Percentiles rank a stretch among this genome's conserved stretches.
phyloP scores from a whole-genome alignment of 2,329 filamentous ascomycete genomes.

The Colletotrichum paranaense region DNA sequence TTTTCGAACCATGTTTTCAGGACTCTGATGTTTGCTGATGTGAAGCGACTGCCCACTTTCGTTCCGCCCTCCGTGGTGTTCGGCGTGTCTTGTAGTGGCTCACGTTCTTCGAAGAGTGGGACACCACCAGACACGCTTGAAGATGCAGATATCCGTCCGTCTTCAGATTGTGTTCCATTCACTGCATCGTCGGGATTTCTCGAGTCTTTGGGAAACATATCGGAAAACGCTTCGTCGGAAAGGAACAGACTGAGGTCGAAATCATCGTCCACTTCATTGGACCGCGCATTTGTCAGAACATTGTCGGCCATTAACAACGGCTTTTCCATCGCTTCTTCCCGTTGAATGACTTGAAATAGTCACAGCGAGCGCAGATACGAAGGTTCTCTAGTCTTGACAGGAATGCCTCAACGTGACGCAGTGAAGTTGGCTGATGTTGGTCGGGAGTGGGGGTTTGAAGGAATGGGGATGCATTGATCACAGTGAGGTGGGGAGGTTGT shows the following conservation, averaged over 20 bases:
- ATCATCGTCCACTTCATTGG: not conserved
- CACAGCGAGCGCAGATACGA: not conserved
- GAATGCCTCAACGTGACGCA: not conserved
- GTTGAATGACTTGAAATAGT: not conserved
- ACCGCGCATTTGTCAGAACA: not conserved
- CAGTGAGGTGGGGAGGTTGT: not conserved
- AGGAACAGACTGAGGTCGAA: not conserved
- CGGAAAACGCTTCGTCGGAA: not conserved
- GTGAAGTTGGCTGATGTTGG: not conserved
- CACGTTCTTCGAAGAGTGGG: not conserved
- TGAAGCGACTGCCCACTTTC: constrained; percentile 23
- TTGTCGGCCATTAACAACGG: not conserved
- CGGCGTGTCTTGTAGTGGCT: no score
- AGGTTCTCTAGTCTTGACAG: not conserved
- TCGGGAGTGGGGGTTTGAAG: not conserved
- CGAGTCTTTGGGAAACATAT: not conserved
- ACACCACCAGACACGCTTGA: constrained; percentile 15
- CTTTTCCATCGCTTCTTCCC: not conserved
- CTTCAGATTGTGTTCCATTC: not conserved
- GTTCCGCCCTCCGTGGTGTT: not conserved
- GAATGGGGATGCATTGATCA: not conserved
- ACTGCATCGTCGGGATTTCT: not conserved
- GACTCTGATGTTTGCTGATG: constrained; percentile 51
- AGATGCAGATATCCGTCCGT: not conserved
- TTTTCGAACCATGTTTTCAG: constrained; percentile 73